Base-by-base conservation (phyloP, 1,284 basidiomycete genomes). In the Pyrrhoderma noxium region DNA sequence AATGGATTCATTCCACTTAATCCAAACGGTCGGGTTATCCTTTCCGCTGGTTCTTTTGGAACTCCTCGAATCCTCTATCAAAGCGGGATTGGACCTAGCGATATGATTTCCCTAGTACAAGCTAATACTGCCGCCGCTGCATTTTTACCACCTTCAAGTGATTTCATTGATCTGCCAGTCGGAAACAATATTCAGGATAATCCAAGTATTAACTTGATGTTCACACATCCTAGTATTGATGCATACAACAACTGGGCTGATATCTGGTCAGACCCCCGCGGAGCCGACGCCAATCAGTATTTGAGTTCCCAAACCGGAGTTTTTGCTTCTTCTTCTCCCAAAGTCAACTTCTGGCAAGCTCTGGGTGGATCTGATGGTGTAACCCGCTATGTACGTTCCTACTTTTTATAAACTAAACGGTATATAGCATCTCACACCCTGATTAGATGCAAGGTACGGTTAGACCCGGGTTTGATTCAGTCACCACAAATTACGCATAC, bases 241-340 rank as follows among this genome's bases (percentile, higher is more conserved):
- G 71, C 77, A 1, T 81, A 81, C 56, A 76, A 80, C n/a, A 82
- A 82, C 62, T 82, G 80, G 80, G 75, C 73, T 3, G 56, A 71
- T 43, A 75, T 82, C 7, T 80, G 74, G 74, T 65, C 63, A 21
- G 65, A 67, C 59, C 80, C 80, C 8, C 70, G 73, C 18, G 59
- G 72, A 7, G 76, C 77, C 2, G 80, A 82, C 60, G 72, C 74
- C 13, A 64, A 67, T 5, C 77, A 79, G 59, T 82, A 82, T 58
- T 62, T 79, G 18, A 61, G 62, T 37, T 64, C 64, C 56, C 74
- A 72, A 53, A 73, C 77, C 18, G 80, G 80, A 37, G 72, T 81
- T 38, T 71, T 83, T 49, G 73, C 80, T 0, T 67, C 72, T 49
- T 70, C 78, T 8, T 82, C 80, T 2, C 79, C 80, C 7, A 72